phyloP scores from a whole-genome alignment of 495 filamentous ascomycete genomes.

The Talaromyces proteolyticus region DNA sequence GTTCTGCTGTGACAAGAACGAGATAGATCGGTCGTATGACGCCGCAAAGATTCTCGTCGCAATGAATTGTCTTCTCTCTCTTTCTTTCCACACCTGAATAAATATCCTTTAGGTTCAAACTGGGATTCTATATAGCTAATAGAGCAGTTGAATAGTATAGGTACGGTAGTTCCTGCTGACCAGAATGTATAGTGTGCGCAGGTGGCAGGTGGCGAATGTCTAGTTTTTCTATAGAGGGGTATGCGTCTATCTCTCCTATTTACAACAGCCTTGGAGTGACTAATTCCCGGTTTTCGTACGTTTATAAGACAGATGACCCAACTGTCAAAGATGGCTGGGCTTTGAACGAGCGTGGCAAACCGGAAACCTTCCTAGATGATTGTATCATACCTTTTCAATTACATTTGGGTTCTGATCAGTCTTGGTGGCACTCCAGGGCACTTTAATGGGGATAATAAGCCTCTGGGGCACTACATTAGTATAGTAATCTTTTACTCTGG shows the following conservation, averaged over 20 bases:
- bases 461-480: too few species aligned
- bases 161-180: slow-evolving; percentile 3
- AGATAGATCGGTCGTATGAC: slow-evolving; percentile 22
- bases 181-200: slow-evolving; percentile 5
- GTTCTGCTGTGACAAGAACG: slow-evolving; percentile 29
- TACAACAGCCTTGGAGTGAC: not conserved
- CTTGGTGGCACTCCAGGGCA: too few species aligned
- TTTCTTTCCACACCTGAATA: not conserved
- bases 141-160: not conserved
- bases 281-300: too few species aligned
- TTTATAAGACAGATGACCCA: not conserved
- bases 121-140: not conserved
- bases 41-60: slow-evolving; percentile 1
- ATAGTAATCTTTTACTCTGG: too few species aligned
- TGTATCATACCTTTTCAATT: too few species aligned
- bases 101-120: not conserved
- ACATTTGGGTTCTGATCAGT: too few species aligned
- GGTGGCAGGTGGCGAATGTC: slow-evolving; percentile 2
- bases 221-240: slow-evolving; percentile 4
- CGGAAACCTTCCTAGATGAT: slow-evolving; percentile 11
- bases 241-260: not conserved
- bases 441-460: too few species aligned
- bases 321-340: not conserved
- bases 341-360: slow-evolving; percentile 15
- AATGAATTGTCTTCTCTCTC: not conserved